phyloP scores from a whole-genome alignment of 768 basidiomycete genomes.

The Cystobasidium tubakii region DNA sequence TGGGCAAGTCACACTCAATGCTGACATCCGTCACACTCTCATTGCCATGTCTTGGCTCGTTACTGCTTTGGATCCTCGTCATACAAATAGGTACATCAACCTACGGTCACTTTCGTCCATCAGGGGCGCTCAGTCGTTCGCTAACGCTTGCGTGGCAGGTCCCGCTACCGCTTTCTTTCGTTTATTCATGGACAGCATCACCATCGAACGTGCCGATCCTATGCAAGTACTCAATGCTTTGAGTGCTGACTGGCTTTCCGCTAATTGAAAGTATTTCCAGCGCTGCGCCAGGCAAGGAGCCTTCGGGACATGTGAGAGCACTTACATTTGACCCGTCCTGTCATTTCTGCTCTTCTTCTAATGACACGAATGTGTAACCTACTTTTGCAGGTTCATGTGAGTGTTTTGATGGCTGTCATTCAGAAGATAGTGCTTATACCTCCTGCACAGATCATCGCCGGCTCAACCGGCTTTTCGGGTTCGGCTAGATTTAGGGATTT shows the following conservation, averaged over 20 bases:
- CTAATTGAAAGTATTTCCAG: neutral
- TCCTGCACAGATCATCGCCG: neutral
- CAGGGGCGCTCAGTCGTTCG: neutral
- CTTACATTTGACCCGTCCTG: no score
- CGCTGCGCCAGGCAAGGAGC: neutral
- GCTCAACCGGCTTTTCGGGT: neutral
- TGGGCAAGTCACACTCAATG: neutral
- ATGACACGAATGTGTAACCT: neutral
- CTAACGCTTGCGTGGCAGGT: neutral
- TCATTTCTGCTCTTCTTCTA: neutral
- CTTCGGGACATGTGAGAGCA: neutral
- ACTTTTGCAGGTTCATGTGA: neutral
- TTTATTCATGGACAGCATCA: neutral
- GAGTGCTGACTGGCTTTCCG: neutral
- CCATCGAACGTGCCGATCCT: neutral
- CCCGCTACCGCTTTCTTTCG: neutral
- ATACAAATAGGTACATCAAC: neutral
- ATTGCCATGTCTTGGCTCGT: neutral
- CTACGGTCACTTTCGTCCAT: neutral
- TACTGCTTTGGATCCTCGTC: neutral
- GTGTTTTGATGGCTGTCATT: neutral
- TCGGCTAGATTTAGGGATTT: neutral
- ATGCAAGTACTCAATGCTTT: neutral
- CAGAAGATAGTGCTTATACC: neutral
- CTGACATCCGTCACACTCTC: neutral